These are phyloP conservation scores for Gnomoniopsis smithogilvyi DNA, from an alignment of 2,329 filamentous ascomycete species.

Conservation along the genomic window DNA sequence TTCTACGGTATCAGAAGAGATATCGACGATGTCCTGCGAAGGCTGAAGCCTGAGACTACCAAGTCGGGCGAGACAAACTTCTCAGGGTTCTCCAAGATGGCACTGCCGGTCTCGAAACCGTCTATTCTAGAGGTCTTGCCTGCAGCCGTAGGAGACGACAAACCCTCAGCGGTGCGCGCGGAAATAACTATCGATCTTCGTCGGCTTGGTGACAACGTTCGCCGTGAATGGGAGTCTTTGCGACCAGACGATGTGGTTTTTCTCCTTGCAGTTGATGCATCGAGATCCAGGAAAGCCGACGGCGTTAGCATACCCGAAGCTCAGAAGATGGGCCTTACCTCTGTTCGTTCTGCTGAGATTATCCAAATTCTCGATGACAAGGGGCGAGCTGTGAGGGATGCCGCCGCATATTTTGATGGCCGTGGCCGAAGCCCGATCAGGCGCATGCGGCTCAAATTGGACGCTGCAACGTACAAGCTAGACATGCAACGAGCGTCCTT, in stretches of 20 bases:
- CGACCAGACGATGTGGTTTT: conserved; percentile 88
- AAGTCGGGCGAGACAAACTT: conserved; percentile 69
- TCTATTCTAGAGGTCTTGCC: conserved; percentile 84
- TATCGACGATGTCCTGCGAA: conserved; percentile 76
- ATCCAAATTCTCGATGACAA: conserved; percentile 84
- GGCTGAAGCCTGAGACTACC: conserved; percentile 67
- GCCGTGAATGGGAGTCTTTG: conserved; percentile 86
- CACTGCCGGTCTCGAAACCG: conserved; percentile 79
- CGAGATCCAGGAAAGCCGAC: conserved; percentile 45
- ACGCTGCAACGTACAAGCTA: conserved; percentile 71
- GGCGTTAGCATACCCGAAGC: conserved; percentile 51
- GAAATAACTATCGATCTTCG: conserved; percentile 84
- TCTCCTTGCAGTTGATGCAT: conserved; percentile 70
- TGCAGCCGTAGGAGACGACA: conserved; percentile 75
- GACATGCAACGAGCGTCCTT: conserved; percentile 66
- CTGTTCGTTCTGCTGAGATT: conserved; percentile 79
- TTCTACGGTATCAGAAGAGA: conserved; percentile 94
- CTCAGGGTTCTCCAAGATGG: conserved; percentile 87
- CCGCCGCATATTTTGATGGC: conserved; percentile 59
- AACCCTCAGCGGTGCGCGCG: conserved; percentile 79
- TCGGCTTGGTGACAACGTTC: conserved; percentile 70
- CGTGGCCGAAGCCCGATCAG: conserved; percentile 59
- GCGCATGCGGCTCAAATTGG: conserved; percentile 76
- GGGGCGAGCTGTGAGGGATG: conserved; percentile 67
- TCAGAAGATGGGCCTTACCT: conserved; percentile 64